These are phyloP conservation scores for Talaromyces sp. DNA, from an alignment of 2,329 filamentous ascomycete species.

Conservation along the genomic window DNA sequence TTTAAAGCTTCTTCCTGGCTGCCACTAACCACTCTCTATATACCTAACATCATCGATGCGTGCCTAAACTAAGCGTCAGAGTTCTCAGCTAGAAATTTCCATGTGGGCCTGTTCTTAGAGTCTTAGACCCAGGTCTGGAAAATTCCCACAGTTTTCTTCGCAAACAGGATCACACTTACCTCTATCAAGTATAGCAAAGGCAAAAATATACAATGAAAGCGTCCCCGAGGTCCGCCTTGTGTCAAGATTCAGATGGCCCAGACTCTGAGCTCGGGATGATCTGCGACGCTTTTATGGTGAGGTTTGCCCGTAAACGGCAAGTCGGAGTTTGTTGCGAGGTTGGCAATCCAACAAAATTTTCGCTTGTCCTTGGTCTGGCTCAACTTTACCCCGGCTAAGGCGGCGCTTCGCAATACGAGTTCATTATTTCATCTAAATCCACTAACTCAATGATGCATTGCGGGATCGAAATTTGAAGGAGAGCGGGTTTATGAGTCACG, in stretches of 20 bases:
- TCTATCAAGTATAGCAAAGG: slow-evolving; percentile 1
- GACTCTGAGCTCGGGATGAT: slow-evolving; percentile 1
- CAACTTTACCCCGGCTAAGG: slow-evolving; percentile 5
- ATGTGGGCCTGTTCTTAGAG: slow-evolving; percentile 4
- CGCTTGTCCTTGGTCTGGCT: background rate
- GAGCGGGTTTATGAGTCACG: background rate
- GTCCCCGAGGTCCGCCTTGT: background rate
- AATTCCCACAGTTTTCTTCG: background rate
- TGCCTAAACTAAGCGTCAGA: background rate
- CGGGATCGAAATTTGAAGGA: background rate
- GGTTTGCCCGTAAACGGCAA: slow-evolving; percentile 1
- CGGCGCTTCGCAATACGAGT: background rate
- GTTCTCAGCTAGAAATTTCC: slow-evolving; percentile 7
- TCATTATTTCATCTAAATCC: background rate
- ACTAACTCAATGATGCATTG: background rate
- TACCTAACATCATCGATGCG: slow-evolving; percentile 6
- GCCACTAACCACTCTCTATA: background rate
- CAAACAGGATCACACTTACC: background rate
- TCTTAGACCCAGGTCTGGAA: background rate
- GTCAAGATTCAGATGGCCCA: background rate
- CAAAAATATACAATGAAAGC: background rate
- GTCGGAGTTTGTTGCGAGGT: slow-evolving; percentile 2
- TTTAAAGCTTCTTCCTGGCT: background rate
- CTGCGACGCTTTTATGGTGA: background rate
- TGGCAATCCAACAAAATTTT: background rate